Conservation (phyloP, 2,329 filamentous ascomycete genomes). For the Aspergillus sp. region DNA sequence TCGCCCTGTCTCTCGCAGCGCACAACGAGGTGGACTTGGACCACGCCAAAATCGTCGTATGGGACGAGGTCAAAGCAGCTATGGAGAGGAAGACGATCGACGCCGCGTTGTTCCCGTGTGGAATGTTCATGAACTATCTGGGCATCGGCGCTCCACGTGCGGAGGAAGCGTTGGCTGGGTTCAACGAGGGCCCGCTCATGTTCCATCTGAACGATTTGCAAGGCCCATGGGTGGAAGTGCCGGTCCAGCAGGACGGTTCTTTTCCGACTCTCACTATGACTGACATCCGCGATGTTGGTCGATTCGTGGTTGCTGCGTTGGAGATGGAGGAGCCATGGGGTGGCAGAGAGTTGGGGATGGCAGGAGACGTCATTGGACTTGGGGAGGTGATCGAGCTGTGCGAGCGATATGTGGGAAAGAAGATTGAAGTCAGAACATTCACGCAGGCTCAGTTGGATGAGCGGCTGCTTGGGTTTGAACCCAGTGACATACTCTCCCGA, state of each 20-base stretch:
- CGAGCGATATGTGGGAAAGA: conserved; percentile 17
- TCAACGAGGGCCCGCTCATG: conserved; percentile 5
- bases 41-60: conserved; percentile 20
- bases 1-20: conserved; percentile 22
- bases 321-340: conserved; percentile 24
- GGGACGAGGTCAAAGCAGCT: conserved; percentile 22
- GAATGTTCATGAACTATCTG: conserved; percentile 37
- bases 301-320: conserved; percentile 30
- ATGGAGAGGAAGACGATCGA: conserved; percentile 21
- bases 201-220: conserved; percentile 18
- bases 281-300: conserved; percentile 29
- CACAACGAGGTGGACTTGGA: conserved; percentile 21
- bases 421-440: conserved; percentile 8
- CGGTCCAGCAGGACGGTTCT: conserved; percentile 19
- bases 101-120: conserved; percentile 28
- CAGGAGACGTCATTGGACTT: conserved; percentile 26
- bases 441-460: background rate
- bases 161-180: conserved; percentile 4
- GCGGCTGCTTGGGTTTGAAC: background rate
- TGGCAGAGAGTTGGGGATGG: conserved; percentile 30
- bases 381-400: conserved; percentile 22
- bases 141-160: conserved; percentile 19
- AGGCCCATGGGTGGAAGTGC: conserved; percentile 22
- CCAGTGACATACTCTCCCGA: conserved; percentile 1
- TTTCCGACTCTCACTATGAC: conserved; percentile 29